Evolutionary conservation across 2,329 filamentous ascomycete genomes (phyloP).

Genomic region (Diaporthe citrichinensis): DNA sequence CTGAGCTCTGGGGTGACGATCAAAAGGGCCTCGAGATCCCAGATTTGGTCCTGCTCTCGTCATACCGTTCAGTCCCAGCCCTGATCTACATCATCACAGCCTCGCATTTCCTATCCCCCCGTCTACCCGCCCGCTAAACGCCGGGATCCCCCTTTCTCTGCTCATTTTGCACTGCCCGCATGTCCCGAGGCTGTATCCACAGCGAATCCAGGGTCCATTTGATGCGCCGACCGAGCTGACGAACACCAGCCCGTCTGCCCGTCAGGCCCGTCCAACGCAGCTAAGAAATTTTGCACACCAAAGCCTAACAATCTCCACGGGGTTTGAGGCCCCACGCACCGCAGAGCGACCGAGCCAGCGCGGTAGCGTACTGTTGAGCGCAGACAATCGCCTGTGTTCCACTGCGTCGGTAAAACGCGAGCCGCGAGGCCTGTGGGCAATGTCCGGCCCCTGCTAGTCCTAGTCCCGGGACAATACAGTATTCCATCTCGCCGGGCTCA

Average conservation of each 20-base stretch:
- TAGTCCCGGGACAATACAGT: neutral
- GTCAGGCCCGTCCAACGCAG: neutral
- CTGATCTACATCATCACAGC: slow-evolving; percentile 29
- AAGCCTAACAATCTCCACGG: neutral
- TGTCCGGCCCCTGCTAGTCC: slow-evolving; percentile 14
- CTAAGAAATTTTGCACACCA: neutral
- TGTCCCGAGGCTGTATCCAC: slow-evolving; percentile 28
- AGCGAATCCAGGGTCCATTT: slow-evolving; percentile 19
- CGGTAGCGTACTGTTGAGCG: neutral
- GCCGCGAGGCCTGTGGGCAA: slow-evolving; percentile 14
- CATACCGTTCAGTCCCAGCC: slow-evolving; percentile 14
- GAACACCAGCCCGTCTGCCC: slow-evolving; percentile 12
- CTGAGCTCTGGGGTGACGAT: slow-evolving; percentile 21
- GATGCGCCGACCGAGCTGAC: slow-evolving; percentile 20
- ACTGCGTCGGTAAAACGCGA: slow-evolving; percentile 9
- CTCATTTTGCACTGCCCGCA: slow-evolving; percentile 28
- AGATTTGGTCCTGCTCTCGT: slow-evolving; percentile 28
- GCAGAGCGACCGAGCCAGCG: neutral
- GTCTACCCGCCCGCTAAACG: slow-evolving; percentile 18
- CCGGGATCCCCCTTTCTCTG: slow-evolving; percentile 29
- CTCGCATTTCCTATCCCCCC: slow-evolving; percentile 1
- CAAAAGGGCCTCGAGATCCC: slow-evolving; percentile 6
- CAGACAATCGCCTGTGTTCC: neutral
- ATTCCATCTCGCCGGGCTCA: slow-evolving; percentile 1
- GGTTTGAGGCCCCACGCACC: neutral